These are phyloP conservation scores for Penicillium lagena DNA, from an alignment of 495 filamentous ascomycete genomes.

Conservation along the genomic window DNA sequence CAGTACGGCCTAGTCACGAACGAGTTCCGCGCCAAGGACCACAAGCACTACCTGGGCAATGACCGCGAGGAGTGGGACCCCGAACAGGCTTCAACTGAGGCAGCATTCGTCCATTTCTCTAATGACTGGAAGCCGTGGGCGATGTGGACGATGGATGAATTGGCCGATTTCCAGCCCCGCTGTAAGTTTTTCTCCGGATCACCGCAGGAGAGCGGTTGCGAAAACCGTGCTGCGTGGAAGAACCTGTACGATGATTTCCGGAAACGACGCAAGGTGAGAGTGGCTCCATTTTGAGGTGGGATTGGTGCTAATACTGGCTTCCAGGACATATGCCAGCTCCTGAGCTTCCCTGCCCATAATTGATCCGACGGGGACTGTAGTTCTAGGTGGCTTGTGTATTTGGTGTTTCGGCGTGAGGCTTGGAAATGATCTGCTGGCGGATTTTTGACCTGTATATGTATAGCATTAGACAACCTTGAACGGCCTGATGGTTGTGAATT, in stretches of 20 bases:
- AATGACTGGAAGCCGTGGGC: conserved; percentile 77
- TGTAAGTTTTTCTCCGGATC: conserved; percentile 45
- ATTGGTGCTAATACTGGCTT: background rate
- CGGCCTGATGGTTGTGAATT: background rate
- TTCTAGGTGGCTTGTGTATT: background rate
- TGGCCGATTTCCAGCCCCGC: conserved; percentile 52
- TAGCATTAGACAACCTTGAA: background rate
- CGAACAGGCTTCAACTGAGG: conserved; percentile 52
- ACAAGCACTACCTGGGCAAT: conserved; percentile 57
- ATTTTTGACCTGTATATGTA: no score
- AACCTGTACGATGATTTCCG: conserved; percentile 65
- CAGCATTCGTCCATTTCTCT: conserved; percentile 74
- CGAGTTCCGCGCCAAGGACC: conserved; percentile 61
- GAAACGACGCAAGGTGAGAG: conserved; percentile 50
- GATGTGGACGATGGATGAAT: conserved; percentile 47
- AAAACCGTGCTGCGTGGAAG: conserved; percentile 62
- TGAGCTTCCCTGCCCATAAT: conserved; percentile 42
- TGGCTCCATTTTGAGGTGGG: background rate
- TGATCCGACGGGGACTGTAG: conserved; percentile 5
- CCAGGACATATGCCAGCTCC: conserved; percentile 42
- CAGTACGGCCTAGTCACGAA: conserved; percentile 63
- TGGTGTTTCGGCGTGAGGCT: background rate
- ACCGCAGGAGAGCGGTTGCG: conserved; percentile 47
- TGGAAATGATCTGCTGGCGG: background rate
- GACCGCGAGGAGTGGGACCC: conserved; percentile 64